Evolutionary conservation across 2,329 filamentous ascomycete species (phyloP).

Genomic region (Penicillium sp.): DNA sequence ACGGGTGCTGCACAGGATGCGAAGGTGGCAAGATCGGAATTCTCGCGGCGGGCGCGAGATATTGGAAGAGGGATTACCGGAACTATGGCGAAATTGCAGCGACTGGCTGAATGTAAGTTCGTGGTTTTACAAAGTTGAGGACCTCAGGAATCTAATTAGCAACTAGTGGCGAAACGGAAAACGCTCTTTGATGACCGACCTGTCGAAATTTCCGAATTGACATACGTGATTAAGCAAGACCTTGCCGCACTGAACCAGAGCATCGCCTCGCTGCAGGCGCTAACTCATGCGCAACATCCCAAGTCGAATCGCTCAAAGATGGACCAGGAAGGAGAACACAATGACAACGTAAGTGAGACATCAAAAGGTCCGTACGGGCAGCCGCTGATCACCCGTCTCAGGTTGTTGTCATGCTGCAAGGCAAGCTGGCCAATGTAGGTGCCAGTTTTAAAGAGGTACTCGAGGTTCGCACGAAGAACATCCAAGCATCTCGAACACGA

Average conservation of each 20-base stretch:
- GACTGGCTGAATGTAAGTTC: conserved; percentile 74
- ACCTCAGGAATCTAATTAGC: conserved; percentile 3
- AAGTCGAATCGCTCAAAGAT: conserved; percentile 48
- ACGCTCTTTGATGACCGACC: conserved; percentile 96
- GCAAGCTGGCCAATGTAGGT: conserved; percentile 86
- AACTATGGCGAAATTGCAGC: conserved; percentile 93
- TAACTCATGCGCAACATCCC: conserved; percentile 75
- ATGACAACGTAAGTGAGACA: conserved; percentile 71
- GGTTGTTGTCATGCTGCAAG: conserved; percentile 83
- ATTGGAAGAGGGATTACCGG: conserved; percentile 88
- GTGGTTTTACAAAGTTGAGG: not conserved
- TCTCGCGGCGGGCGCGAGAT: conserved; percentile 85
- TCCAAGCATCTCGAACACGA: conserved; percentile 85
- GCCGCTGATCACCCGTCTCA: conserved; percentile 24
- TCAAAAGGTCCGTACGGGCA: conserved; percentile 11
- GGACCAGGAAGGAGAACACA: conserved; percentile 90
- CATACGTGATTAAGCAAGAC: conserved; percentile 97
- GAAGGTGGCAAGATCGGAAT: conserved; percentile 71
- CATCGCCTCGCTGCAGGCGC: conserved; percentile 75
- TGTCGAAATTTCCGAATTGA: conserved; percentile 94
- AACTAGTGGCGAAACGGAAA: conserved; percentile 82
- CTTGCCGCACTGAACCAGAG: conserved; percentile 81
- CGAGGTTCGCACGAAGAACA: conserved; percentile 95
- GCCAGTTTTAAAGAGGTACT: conserved; percentile 97
- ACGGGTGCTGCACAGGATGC: conserved; percentile 50